Conservation (phyloP, 148 eudicot species). For the Salicornia ramosissima region DNA sequence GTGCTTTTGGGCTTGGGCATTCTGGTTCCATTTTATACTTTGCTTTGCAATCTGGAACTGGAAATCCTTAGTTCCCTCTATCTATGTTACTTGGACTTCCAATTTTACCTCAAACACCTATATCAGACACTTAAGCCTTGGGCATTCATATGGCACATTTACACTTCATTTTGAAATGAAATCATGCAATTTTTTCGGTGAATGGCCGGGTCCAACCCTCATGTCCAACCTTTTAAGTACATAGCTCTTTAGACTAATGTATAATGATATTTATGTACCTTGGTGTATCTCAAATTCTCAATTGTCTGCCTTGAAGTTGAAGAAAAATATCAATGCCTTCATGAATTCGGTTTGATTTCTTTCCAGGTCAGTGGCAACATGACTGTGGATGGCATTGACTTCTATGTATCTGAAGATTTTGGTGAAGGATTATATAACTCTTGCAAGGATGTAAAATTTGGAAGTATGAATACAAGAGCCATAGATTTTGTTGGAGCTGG, state of each 20-base stretch:
- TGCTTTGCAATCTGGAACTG: not conserved
- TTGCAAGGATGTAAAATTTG: conserved; percentile 70
- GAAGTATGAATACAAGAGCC: conserved; percentile 70
- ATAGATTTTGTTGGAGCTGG: conserved; percentile 69
- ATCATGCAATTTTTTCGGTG: no score
- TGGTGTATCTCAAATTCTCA: not conserved
- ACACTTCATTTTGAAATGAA: no score
- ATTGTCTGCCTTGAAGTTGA: conserved; percentile 1
- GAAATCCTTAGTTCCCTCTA: not conserved
- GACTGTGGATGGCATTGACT: conserved; percentile 64
- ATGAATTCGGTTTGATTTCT: conserved; percentile 11
- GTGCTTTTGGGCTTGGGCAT: not conserved
- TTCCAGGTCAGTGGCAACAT: conserved; percentile 44
- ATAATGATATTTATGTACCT: not conserved
- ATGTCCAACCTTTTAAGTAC: no score
- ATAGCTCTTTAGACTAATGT: not conserved
- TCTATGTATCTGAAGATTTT: conserved; percentile 47
- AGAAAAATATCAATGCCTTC: not conserved
- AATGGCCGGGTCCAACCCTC: no score
- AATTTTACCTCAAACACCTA: no score
- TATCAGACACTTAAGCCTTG: no score
- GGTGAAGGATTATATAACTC: conserved; percentile 58
- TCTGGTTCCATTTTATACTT: not conserved
- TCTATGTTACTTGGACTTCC: no score
- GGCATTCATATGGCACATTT: no score